These are phyloP conservation scores for Mucor plumbeus DNA, from an alignment of 371 early-diverging fungal genomes.

Conservation along the genomic window DNA sequence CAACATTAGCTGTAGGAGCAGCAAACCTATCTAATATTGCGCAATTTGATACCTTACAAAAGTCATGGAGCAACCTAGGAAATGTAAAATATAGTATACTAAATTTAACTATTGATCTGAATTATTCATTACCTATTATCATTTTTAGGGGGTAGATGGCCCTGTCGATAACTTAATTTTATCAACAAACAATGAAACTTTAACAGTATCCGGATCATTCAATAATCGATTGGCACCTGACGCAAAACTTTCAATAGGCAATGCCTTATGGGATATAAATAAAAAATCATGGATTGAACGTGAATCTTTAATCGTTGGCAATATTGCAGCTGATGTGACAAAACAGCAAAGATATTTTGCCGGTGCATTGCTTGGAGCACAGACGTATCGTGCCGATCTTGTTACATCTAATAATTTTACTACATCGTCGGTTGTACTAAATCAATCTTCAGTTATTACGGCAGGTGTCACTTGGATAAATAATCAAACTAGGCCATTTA, in stretches of 20 bases:
- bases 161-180: slow-evolving; percentile 32
- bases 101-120: neutral
- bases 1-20: slow-evolving; percentile 7
- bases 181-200: slow-evolving; percentile 22
- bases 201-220: slow-evolving; percentile 39
- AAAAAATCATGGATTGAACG: slow-evolving; percentile 37
- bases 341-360: slow-evolving; percentile 9
- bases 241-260: slow-evolving; percentile 8
- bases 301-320: slow-evolving; percentile 32
- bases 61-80: slow-evolving; percentile 32
- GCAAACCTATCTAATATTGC: slow-evolving; percentile 24
- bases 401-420: slow-evolving; percentile 6
- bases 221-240: neutral
- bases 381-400: slow-evolving; percentile 39
- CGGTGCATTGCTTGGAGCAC: slow-evolving; percentile 36
- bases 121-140: neutral
- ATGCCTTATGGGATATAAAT: slow-evolving; percentile 26
- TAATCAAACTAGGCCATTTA: neutral
- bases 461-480: slow-evolving; percentile 14
- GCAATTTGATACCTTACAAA: slow-evolving; percentile 19
- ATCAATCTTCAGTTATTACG: slow-evolving; percentile 6
- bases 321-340: slow-evolving; percentile 4
- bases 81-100: slow-evolving; percentile 19
- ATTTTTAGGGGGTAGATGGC: slow-evolving; percentile 39
- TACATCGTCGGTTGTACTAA: neutral